These are phyloP conservation scores for Choanephora cucurbitarum DNA, from an alignment of 371 early-diverging fungal genomes.

Conservation along the genomic window DNA sequence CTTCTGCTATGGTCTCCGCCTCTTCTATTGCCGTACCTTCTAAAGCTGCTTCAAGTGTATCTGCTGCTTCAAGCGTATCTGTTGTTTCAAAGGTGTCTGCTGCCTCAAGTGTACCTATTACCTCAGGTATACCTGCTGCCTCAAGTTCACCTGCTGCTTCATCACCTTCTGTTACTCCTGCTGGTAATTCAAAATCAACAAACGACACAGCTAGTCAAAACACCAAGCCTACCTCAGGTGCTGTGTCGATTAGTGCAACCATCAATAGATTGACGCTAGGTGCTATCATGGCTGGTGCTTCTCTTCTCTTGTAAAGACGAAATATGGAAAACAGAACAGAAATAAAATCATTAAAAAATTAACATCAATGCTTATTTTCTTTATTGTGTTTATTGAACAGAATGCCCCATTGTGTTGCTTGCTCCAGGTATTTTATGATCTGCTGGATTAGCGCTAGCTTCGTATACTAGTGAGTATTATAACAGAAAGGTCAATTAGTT, in stretches of 20 bases:
- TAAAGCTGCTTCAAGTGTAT: background rate
- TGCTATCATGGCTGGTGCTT: background rate
- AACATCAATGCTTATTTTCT: no score
- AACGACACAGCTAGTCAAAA: background rate
- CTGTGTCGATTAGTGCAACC: background rate
- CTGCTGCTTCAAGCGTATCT: background rate
- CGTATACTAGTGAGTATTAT: constrained; percentile 55
- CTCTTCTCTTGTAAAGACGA: background rate
- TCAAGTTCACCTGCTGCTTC: background rate
- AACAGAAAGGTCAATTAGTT: background rate
- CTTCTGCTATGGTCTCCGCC: background rate
- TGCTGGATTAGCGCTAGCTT: constrained; percentile 82
- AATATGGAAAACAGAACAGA: no score
- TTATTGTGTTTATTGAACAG: constrained; percentile 39
- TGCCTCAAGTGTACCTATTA: background rate
- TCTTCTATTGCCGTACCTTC: background rate
- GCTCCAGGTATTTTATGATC: constrained; percentile 73
- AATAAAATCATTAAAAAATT: no score
- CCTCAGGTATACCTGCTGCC: background rate
- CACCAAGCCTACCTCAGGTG: background rate
- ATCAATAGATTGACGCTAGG: background rate
- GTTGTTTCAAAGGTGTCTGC: constrained; percentile 2
- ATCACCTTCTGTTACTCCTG: background rate
- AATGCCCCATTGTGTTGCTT: constrained; percentile 36
- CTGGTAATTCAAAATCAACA: background rate